Conservation (phyloP, 148 eudicot species). For the Polygonum maritimum region DNA sequence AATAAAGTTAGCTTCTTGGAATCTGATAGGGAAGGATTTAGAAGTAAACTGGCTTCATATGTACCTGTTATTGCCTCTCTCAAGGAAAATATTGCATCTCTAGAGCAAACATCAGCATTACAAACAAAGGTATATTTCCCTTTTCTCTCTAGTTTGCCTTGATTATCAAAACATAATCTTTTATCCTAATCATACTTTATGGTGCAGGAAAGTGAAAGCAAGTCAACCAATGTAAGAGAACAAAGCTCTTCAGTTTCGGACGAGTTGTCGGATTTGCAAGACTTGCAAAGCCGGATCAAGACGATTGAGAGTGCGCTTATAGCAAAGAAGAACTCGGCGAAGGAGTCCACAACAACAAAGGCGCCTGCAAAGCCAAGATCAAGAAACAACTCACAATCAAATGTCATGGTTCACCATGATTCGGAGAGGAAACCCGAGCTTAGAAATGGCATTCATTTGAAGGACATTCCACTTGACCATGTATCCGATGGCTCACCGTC, state of each 20-base stretch:
- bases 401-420: slow-evolving; percentile 13
- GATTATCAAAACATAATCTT: too few relatives aligned
- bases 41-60: slow-evolving; percentile 49
- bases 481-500: slow-evolving; percentile 36
- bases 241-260: slow-evolving; percentile 18
- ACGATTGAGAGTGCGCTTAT: slow-evolving; percentile 41
- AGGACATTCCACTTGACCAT: slow-evolving; percentile 88
- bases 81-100: slow-evolving; percentile 42
- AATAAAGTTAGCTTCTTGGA: slow-evolving; percentile 42
- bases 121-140: slow-evolving; percentile 19
- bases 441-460: slow-evolving; percentile 44
- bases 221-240: slow-evolving; percentile 14
- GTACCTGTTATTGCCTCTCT: slow-evolving; percentile 50
- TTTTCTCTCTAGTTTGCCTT: not conserved
- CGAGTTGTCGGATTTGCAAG: slow-evolving; percentile 39
- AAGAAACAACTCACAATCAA: slow-evolving; percentile 17
- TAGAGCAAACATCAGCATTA: slow-evolving; percentile 44
- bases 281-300: slow-evolving; percentile 54
- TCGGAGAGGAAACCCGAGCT: slow-evolving; percentile 26
- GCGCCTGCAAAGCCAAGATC: slow-evolving; percentile 42
- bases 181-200: not conserved
- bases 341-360: slow-evolving; percentile 24
- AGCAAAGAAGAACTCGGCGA: slow-evolving; percentile 27
- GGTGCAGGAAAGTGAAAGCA: slow-evolving; percentile 4
- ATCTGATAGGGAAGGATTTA: slow-evolving; percentile 50